Base-by-base conservation (phyloP, 768 basidiomycete species). In the Fistulinella prunicolor region DNA sequence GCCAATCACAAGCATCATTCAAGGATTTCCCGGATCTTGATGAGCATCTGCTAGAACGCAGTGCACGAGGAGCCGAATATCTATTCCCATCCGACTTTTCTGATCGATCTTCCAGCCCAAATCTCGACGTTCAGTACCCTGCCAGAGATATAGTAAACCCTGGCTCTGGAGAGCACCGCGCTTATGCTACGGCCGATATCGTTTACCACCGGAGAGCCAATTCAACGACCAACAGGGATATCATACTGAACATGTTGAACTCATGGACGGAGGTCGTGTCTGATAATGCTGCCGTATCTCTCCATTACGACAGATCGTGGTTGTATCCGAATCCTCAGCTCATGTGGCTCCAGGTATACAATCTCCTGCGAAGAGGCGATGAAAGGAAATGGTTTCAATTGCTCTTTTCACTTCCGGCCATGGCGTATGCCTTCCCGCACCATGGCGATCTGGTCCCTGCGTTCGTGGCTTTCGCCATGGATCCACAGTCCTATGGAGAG, bases 1-100 rank as follows among this genome's bases (percentile, higher is more conserved):
- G n/a, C 6, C 50, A 76, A 16, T 64, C 74, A 73, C 41, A 59
- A 62, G 41, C 44, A 58, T 32, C 57, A 43, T 2, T 60, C 73
- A 28, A 16, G 23, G 16, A 1, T 56, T 54, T 29, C 56, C 47
- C 1, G 0, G 6, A 7, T 4, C 22, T 12, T 3, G 45, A 52
- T 0, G 6, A 28, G 10, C 44, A 53, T 7, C 50, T 66, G 0
- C 30, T 64, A 3, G 22, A 37, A 8, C 63, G 59, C 19, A 44
- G 51, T 10, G 46, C 46, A 3, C 28, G 37, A 16, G 56, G 61
- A 1, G 41, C 49, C 17, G 53, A 35, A 1, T 24, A 46, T 3
- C 38, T 61, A 20, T 47, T 53, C 14, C 57, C 59, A 0, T 19
- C 26, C 2, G 44, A 58, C 35, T 7, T 8, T 19, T 36, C 17